Evolutionary conservation across 345 rosid genomes (phyloP).

Genomic region (Acer negundo): DNA sequence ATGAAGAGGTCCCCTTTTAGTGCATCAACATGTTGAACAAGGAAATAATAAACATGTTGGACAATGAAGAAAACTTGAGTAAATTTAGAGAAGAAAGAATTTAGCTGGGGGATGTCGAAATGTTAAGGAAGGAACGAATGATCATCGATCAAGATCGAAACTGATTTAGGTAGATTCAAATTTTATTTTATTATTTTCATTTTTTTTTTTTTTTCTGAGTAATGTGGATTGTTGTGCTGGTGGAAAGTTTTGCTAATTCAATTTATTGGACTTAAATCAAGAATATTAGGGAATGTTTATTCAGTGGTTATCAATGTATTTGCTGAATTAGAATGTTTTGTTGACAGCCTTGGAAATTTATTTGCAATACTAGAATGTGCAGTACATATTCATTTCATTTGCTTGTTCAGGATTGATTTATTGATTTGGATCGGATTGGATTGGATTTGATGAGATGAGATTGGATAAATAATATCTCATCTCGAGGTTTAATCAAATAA

Average conservation of each 20-base stretch:
- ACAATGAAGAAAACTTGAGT: slow-evolving; percentile 21
- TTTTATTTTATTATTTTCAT: slow-evolving; percentile 22
- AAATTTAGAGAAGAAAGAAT: slow-evolving; percentile 8
- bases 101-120: neutral
- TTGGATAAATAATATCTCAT: neutral
- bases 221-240: slow-evolving; percentile 23
- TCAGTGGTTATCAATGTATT: neutral
- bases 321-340: neutral
- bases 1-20: neutral
- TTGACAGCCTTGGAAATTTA: slow-evolving; percentile 6
- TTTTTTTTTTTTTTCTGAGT: slow-evolving; percentile 8
- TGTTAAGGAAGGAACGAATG: too few species aligned
- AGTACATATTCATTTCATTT: neutral
- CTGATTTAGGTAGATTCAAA: slow-evolving; percentile 14
- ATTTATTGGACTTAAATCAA: slow-evolving; percentile 1
- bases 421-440: neutral
- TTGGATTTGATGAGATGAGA: too few species aligned
- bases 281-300: slow-evolving; percentile 8
- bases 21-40: neutral
- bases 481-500: neutral
- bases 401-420: neutral
- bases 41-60: neutral
- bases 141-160: neutral
- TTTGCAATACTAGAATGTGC: slow-evolving; percentile 12
- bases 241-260: slow-evolving; percentile 23